Conservation (phyloP, 495 filamentous ascomycete species). For the Cryomyces antarcticus region DNA sequence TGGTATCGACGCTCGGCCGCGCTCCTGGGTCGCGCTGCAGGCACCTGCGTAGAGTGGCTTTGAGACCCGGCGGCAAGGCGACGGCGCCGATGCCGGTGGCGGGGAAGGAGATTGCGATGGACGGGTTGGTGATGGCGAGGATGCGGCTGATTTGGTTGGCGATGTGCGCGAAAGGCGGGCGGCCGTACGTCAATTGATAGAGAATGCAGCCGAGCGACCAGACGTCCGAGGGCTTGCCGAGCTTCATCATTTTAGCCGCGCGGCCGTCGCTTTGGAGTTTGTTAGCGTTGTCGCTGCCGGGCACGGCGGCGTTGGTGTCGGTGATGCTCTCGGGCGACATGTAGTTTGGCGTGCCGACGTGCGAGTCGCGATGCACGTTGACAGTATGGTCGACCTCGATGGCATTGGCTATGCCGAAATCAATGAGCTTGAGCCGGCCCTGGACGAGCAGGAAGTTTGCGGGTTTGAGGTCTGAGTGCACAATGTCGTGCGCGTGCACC, state of each 20-base stretch:
- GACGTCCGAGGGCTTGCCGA: conserved; percentile 87
- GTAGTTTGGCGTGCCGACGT: conserved; percentile 93
- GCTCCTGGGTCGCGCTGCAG: conserved; percentile 57
- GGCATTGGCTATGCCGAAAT: conserved; percentile 90
- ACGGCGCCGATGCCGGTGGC: conserved; percentile 51
- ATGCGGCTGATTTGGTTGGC: conserved; percentile 54
- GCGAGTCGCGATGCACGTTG: conserved; percentile 88
- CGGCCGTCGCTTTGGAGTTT: not conserved
- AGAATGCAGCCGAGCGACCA: conserved; percentile 94
- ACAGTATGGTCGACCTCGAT: conserved; percentile 83
- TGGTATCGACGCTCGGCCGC: conserved; percentile 56
- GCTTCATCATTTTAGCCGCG: conserved; percentile 52
- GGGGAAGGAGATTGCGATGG: conserved; percentile 66
- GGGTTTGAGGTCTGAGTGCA: conserved; percentile 91
- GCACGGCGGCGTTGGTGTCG: conserved; percentile 54
- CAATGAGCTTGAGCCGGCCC: conserved; percentile 25
- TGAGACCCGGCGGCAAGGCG: conserved; percentile 45
- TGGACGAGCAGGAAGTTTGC: conserved; percentile 39
- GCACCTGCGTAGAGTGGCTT: conserved; percentile 57
- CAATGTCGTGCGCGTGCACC: conserved; percentile 74
- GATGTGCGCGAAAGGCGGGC: conserved; percentile 83
- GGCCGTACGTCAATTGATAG: conserved; percentile 93
- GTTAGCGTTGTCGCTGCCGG: conserved; percentile 15
- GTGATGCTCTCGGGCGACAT: conserved; percentile 91
- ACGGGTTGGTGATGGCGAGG: conserved; percentile 75